These are phyloP conservation scores for Paxillus involutus DNA, from an alignment of 768 basidiomycete species.

Conservation along the genomic window DNA sequence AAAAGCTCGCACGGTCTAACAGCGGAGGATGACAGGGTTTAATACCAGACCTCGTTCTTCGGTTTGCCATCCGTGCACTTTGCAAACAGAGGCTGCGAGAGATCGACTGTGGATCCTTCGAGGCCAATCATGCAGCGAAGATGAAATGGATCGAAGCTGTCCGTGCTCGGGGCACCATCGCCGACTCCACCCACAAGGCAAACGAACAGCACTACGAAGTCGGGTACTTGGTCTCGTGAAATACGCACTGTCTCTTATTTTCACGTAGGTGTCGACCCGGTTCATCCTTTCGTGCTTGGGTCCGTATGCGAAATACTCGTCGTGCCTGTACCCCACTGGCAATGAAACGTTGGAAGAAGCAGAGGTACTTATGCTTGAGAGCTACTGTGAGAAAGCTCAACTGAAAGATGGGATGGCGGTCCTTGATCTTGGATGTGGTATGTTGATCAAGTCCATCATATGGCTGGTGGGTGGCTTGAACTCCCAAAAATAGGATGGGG, in stretches of 20 bases:
- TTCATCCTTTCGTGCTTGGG: slow-evolving; percentile 70
- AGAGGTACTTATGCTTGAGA: slow-evolving; percentile 63
- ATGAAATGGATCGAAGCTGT: slow-evolving; percentile 66
- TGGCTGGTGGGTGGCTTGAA: neutral
- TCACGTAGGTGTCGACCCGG: slow-evolving; percentile 49
- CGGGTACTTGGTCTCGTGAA: neutral
- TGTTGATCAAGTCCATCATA: slow-evolving; percentile 8
- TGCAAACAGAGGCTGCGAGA: slow-evolving; percentile 55
- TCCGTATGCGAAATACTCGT: slow-evolving; percentile 65
- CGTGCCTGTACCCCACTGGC: slow-evolving; percentile 62
- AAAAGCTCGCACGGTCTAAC: neutral
- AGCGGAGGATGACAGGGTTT: slow-evolving; percentile 42
- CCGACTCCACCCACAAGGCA: slow-evolving; percentile 62
- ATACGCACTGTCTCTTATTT: neutral
- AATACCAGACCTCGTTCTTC: slow-evolving; percentile 59
- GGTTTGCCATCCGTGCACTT: slow-evolving; percentile 46
- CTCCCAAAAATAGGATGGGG: slow-evolving; percentile 53
- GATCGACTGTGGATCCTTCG: slow-evolving; percentile 58
- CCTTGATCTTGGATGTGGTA: slow-evolving; percentile 69
- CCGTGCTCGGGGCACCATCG: slow-evolving; percentile 49
- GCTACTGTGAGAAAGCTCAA: slow-evolving; percentile 64
- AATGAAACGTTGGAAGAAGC: slow-evolving; percentile 61
- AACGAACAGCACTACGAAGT: slow-evolving; percentile 82
- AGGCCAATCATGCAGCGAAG: slow-evolving; percentile 62
- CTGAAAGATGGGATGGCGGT: slow-evolving; percentile 61